A percentile compares a stretch with the other conserved stretches of the same genome.
These are phyloP conservation scores for Jasminum sambac DNA, from an alignment of 257 asterid species.

Conservation along the genomic window DNA sequence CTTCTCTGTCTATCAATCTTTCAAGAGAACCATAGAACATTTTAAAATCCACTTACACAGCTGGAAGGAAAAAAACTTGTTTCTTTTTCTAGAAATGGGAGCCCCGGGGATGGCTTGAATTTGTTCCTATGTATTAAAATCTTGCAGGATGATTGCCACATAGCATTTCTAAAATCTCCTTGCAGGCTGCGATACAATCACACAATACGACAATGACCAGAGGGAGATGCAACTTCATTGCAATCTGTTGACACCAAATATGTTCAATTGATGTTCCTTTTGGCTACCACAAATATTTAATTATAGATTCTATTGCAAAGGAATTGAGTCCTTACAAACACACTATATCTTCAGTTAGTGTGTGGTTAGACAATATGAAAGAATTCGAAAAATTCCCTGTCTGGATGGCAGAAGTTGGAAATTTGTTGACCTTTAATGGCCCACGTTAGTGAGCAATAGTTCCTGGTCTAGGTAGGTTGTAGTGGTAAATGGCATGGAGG, in stretches of 20 bases:
- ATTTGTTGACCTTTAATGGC: neutral
- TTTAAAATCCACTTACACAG: slow-evolving; percentile 1
- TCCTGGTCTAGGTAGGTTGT: slow-evolving; percentile 5
- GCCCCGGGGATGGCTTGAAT: neutral
- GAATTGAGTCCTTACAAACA: neutral
- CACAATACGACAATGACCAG: neutral
- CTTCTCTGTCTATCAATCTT: neutral
- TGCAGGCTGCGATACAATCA: neutral
- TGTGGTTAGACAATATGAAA: neutral
- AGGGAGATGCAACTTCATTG: neutral
- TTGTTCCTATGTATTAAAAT: neutral
- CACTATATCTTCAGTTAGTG: neutral
- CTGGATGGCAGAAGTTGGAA: neutral
- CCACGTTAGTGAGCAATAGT: neutral
- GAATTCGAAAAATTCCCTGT: neutral
- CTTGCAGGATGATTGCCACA: neutral
- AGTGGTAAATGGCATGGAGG: slow-evolving; percentile 12
- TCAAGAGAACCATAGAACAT: slow-evolving; percentile 6
- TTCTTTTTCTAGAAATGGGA: slow-evolving; percentile 9
- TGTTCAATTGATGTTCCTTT: neutral
- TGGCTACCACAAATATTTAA: neutral
- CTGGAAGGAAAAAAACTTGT: neutral
- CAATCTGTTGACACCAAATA: neutral
- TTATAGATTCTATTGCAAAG: neutral
- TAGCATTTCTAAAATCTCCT: neutral